phyloP scores from a whole-genome alignment of 768 basidiomycete species.

The Exsudoporus frostii region DNA sequence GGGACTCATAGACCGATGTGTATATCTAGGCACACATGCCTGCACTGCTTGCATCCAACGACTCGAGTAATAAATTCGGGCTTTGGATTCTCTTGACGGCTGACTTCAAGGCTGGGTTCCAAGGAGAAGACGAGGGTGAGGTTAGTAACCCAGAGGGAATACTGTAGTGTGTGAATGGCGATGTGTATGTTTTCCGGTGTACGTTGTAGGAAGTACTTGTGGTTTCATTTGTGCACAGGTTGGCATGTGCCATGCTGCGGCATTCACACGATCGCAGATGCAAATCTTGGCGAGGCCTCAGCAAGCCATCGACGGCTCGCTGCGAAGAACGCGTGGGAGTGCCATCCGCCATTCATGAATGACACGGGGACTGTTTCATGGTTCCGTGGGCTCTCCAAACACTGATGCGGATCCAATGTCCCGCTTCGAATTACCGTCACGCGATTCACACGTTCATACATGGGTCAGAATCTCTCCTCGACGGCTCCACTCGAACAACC shows the following conservation, averaged over 20 bases:
- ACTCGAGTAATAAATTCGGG: not conserved
- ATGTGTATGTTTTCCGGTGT: not conserved
- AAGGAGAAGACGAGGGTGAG: not conserved
- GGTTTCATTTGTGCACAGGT: too few relatives aligned
- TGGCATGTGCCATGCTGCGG: not conserved
- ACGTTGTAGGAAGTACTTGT: too few relatives aligned
- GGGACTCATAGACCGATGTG: not conserved
- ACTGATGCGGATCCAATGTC: too few relatives aligned
- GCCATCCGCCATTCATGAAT: not conserved
- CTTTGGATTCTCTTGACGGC: slow-evolving; percentile 3
- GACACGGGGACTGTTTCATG: too few relatives aligned
- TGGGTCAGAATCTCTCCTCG: too few relatives aligned
- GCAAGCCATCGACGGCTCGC: not conserved
- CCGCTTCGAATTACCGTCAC: too few relatives aligned
- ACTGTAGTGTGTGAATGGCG: too few relatives aligned
- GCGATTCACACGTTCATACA: too few relatives aligned
- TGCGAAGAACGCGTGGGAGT: not conserved
- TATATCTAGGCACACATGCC: not conserved
- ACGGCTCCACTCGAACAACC: too few relatives aligned
- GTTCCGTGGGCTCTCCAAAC: too few relatives aligned
- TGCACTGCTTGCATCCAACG: not conserved
- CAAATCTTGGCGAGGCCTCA: not conserved
- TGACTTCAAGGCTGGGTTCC: not conserved
- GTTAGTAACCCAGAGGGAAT: not conserved
- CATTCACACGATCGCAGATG: not conserved